phyloP scores from a whole-genome alignment of 352 stramenopile species.

The Globisporangium nunn region DNA sequence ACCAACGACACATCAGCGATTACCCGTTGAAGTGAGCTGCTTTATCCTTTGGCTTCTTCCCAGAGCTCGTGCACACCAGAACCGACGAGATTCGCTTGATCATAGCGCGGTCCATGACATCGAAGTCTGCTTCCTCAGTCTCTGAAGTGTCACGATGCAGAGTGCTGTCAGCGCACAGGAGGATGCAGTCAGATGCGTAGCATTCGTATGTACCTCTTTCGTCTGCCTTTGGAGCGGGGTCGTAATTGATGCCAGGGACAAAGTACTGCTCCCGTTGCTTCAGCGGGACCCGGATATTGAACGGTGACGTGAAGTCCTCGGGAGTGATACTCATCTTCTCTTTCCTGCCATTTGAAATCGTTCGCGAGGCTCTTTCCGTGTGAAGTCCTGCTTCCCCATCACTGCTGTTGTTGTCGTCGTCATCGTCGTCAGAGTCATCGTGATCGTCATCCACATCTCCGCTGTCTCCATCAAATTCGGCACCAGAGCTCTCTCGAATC shows the following conservation, averaged over 20 bases:
- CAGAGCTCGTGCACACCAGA: slow-evolving; percentile 44
- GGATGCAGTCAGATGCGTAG: background rate
- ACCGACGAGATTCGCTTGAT: slow-evolving; percentile 77
- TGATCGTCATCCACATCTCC: slow-evolving; percentile 2
- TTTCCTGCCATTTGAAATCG: slow-evolving; percentile 3
- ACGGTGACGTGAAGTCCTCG: slow-evolving; percentile 66
- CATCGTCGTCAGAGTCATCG: slow-evolving; percentile 6
- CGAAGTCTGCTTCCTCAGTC: slow-evolving; percentile 44
- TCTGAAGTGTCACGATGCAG: slow-evolving; percentile 18
- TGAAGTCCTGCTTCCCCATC: background rate
- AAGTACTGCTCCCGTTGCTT: slow-evolving; percentile 56
- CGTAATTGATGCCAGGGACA: slow-evolving; percentile 38
- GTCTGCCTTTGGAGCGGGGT: slow-evolving; percentile 13
- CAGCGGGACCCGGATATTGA: slow-evolving; percentile 60
- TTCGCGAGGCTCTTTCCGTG: background rate
- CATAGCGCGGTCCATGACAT: slow-evolving; percentile 73
- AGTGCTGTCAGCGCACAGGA: background rate
- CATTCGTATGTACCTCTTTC: slow-evolving; percentile 25
- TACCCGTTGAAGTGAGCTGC: background rate
- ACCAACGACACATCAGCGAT: background rate
- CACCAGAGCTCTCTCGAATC: slow-evolving; percentile 24
- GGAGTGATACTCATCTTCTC: slow-evolving; percentile 21
- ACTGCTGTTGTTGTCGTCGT: slow-evolving; percentile 5
- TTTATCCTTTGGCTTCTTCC: slow-evolving; percentile 45
- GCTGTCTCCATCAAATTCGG: background rate